Evolutionary conservation across 225 moss, liverwort and hornwort species (phyloP).

Genomic region (Bryum argenteum): DNA sequence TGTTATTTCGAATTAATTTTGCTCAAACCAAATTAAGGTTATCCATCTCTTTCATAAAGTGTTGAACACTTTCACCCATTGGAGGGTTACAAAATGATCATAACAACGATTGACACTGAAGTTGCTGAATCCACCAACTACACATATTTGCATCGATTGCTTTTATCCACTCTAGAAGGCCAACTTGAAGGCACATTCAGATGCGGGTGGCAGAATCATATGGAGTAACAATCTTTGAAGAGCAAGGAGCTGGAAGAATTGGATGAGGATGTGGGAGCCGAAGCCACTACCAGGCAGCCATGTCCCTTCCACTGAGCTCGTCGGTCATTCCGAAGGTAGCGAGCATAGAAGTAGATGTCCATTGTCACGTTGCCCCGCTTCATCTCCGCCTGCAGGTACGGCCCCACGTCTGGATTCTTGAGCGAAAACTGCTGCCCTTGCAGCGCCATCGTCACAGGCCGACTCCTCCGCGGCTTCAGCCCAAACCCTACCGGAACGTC

Average conservation of each 20-base stretch:
- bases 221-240: neutral
- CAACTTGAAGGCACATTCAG: no score
- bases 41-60: no score
- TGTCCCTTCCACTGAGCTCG: neutral
- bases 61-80: no score
- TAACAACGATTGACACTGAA: no score
- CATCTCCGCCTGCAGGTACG: slow-evolving; percentile 11
- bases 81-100: no score
- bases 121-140: no score
- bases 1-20: no score
- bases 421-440: neutral
- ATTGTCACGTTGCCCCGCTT: neutral
- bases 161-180: no score
- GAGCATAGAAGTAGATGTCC: slow-evolving; percentile 10
- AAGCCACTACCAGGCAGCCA: neutral
- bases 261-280: neutral
- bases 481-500: slow-evolving; percentile 15
- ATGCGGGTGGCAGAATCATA: neutral
- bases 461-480: slow-evolving; percentile 11
- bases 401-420: neutral
- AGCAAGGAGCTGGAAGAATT: neutral
- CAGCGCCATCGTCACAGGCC: neutral
- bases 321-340: slow-evolving; percentile 10
- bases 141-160: no score
- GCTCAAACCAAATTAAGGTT: no score